These are phyloP conservation scores for Hamigera avellanea DNA, from an alignment of 495 filamentous ascomycete genomes.

Conservation along the genomic window DNA sequence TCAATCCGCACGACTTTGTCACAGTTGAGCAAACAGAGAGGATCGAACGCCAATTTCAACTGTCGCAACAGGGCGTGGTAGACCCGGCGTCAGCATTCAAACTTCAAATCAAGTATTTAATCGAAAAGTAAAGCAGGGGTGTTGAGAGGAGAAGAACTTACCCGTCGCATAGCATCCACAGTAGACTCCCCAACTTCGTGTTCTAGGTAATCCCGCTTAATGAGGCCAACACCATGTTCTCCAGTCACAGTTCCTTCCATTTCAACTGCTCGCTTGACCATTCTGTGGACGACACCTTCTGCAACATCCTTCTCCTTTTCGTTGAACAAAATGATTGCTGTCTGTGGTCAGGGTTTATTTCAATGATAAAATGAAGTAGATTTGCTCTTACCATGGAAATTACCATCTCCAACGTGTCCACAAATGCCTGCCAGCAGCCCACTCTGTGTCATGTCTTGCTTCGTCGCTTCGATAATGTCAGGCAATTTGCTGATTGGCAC, in stretches of 20 bases:
- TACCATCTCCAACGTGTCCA: slow-evolving; percentile 60
- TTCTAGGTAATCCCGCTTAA: slow-evolving; percentile 42
- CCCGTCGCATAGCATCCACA: slow-evolving; percentile 53
- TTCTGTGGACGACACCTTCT: slow-evolving; percentile 33
- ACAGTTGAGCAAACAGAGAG: slow-evolving; percentile 52
- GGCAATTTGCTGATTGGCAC: slow-evolving; percentile 51
- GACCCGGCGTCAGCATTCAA: slow-evolving; percentile 4
- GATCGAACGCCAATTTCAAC: slow-evolving; percentile 57
- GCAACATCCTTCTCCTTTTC: slow-evolving; percentile 29
- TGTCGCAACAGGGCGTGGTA: no score
- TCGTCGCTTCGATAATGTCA: slow-evolving; percentile 53
- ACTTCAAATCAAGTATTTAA: background rate
- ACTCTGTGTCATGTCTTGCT: slow-evolving; percentile 43
- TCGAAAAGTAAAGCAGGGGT: no score
- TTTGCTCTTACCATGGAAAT: slow-evolving; percentile 44
- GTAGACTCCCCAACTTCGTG: slow-evolving; percentile 44
- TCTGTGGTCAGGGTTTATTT: background rate
- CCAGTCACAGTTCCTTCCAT: slow-evolving; percentile 47
- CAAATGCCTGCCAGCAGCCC: slow-evolving; percentile 48
- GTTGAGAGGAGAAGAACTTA: slow-evolving; percentile 21
- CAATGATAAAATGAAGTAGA: slow-evolving; percentile 1
- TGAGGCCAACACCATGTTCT: slow-evolving; percentile 44
- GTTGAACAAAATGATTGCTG: slow-evolving; percentile 46
- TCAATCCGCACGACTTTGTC: slow-evolving; percentile 52
- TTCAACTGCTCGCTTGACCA: slow-evolving; percentile 45